Percentiles rank a stretch among this genome's conserved stretches.
phyloP scores from a whole-genome alignment of 495 filamentous ascomycete genomes.

The Amniculicola lignicola region DNA sequence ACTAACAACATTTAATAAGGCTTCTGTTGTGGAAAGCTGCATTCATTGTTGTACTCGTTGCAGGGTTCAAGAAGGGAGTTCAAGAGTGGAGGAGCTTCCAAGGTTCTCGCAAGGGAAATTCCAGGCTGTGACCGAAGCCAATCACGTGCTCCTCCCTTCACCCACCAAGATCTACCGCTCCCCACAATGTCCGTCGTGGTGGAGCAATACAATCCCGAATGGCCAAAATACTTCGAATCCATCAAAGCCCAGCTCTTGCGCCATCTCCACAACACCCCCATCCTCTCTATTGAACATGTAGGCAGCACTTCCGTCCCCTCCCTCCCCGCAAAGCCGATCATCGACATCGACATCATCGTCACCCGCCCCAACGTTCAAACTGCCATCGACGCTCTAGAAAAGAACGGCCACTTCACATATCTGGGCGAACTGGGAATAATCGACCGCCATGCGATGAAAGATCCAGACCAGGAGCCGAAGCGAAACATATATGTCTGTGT shows the following conservation, averaged over 20 bases:
- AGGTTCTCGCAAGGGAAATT: no score
- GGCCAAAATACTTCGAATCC: conserved; percentile 28
- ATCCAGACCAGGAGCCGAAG: conserved; percentile 14
- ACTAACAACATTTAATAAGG: no score
- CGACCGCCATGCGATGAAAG: conserved; percentile 23
- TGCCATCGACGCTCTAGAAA: conserved; percentile 19
- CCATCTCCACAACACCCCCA: conserved; percentile 7
- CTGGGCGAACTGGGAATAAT: conserved; percentile 29
- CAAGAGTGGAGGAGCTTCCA: no score
- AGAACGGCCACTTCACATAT: conserved; percentile 15
- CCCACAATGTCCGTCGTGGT: conserved; percentile 31
- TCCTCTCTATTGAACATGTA: conserved; percentile 36
- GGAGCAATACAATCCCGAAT: conserved; percentile 32
- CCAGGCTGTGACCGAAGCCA: no score
- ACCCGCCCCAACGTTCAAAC: background rate
- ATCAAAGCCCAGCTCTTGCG: conserved; percentile 18
- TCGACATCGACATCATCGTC: conserved; percentile 40
- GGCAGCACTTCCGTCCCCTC: conserved; percentile 38
- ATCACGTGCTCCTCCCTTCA: no score
- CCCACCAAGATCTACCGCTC: background rate
- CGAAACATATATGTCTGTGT: conserved; percentile 32
- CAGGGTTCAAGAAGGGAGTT: no score
- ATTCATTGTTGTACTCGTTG: no score
- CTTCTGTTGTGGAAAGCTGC: no score
- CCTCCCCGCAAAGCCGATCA: conserved; percentile 37